Evolutionary conservation across 2,329 filamentous ascomycete species (phyloP).

Genomic region (Onygena corvina): DNA sequence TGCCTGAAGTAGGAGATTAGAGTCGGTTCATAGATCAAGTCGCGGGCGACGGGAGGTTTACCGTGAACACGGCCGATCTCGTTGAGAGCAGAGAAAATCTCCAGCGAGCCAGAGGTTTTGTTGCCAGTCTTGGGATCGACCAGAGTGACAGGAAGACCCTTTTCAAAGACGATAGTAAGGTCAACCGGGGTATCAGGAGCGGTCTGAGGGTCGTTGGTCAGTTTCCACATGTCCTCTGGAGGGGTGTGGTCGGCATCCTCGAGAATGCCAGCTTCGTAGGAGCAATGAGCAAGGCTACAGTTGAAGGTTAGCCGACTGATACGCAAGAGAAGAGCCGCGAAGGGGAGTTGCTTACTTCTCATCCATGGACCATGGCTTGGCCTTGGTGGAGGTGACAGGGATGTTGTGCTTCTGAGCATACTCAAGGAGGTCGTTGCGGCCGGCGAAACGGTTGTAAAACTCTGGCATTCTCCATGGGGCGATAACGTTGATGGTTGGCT

Average conservation of each 20-base stretch:
- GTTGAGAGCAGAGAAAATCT: slow-evolving; percentile 16
- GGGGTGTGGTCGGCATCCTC: slow-evolving; percentile 48
- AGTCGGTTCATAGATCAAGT: not conserved
- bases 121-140: slow-evolving; percentile 11
- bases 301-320: slow-evolving; percentile 1
- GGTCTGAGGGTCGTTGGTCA: slow-evolving; percentile 34
- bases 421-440: slow-evolving; percentile 39
- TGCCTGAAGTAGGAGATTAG: slow-evolving; percentile 35
- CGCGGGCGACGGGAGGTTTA: slow-evolving; percentile 1
- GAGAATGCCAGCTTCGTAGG: slow-evolving; percentile 60
- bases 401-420: slow-evolving; percentile 38
- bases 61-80: slow-evolving; percentile 16
- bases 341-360: slow-evolving; percentile 16
- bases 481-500: slow-evolving; percentile 39
- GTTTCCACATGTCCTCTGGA: slow-evolving; percentile 69
- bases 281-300: slow-evolving; percentile 48
- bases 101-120: slow-evolving; percentile 13
- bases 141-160: slow-evolving; percentile 18
- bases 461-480: slow-evolving; percentile 39
- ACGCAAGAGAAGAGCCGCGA: no score
- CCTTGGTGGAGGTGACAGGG: slow-evolving; percentile 38
- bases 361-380: slow-evolving; percentile 47
- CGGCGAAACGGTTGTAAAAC: slow-evolving; percentile 39
- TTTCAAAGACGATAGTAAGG: slow-evolving; percentile 18
- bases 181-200: slow-evolving; percentile 19